Evolutionary conservation across 345 rosid species (phyloP).

Genomic region (Clausena lansium): DNA sequence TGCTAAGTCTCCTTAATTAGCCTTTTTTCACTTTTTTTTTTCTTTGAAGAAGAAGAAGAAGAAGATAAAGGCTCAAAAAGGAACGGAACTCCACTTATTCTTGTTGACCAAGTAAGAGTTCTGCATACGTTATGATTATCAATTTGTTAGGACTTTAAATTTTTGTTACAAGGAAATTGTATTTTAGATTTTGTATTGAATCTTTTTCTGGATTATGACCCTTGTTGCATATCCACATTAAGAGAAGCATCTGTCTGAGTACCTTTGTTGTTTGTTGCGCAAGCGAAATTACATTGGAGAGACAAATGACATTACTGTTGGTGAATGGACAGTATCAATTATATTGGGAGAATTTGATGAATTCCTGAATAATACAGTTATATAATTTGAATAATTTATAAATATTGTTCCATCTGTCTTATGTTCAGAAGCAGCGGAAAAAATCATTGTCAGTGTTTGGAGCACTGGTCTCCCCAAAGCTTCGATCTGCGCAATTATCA

Average conservation of each 20-base stretch:
- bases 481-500: conserved; percentile 72
- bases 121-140: neutral
- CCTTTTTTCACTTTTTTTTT: conserved; percentile 16
- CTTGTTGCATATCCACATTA: neutral
- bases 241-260: neutral
- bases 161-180: neutral
- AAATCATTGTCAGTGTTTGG: conserved; percentile 75
- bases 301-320: neutral
- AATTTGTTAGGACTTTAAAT: neutral
- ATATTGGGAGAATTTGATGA: neutral
- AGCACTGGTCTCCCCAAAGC: conserved; percentile 85
- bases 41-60: conserved; percentile 26
- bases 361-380: neutral
- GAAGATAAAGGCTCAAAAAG: conserved; percentile 29
- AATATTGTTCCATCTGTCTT: conserved; percentile 4
- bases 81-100: conserved; percentile 20
- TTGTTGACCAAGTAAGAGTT: conserved; percentile 47
- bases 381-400: neutral
- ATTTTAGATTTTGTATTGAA: neutral
- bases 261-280: neutral
- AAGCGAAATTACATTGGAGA: neutral
- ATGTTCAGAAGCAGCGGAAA: conserved; percentile 73
- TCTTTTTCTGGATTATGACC: neutral
- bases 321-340: neutral
- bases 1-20: neutral